Evolutionary conservation across 441 rosid genomes (phyloP).

Genomic region (Biscutella auriculata): DNA sequence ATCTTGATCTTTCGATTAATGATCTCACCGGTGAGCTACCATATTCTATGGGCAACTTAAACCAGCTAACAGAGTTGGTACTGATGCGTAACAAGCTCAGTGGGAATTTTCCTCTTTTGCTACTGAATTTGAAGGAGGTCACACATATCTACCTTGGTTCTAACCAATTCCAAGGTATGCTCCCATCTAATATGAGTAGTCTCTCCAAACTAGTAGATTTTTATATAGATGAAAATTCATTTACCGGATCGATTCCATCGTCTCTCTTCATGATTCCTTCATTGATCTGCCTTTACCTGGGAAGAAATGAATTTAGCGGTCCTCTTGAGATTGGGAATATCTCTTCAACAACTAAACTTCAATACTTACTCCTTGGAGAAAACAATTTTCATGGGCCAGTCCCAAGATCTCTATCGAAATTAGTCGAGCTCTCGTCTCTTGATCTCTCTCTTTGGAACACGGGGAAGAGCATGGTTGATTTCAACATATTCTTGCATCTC

Average conservation of each 20-base stretch:
- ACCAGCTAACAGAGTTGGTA: not conserved
- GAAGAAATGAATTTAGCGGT: not conserved
- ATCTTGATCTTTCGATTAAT: not conserved
- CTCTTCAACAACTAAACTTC: not conserved
- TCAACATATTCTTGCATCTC: constrained; percentile 7
- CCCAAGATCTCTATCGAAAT: constrained; percentile 3
- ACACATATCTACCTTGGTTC: not conserved
- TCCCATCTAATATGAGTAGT: constrained; percentile 14
- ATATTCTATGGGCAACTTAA: constrained; percentile 2
- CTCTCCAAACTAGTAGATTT: not conserved
- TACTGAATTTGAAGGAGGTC: constrained; percentile 8
- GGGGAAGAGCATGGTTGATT: not conserved
- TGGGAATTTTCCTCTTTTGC: constrained; percentile 1
- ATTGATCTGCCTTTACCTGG: not conserved
- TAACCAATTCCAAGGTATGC: not conserved
- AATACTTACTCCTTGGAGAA: not conserved
- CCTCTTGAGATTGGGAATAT: constrained; percentile 13
- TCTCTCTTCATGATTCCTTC: constrained; percentile 13
- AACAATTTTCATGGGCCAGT: constrained; percentile 10
- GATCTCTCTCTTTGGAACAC: constrained; percentile 11
- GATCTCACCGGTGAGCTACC: not conserved
- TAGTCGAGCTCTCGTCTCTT: not conserved
- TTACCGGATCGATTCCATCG: not conserved
- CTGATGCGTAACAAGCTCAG: not conserved
- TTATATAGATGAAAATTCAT: not conserved